Evolutionary conservation across 768 basidiomycete species (phyloP).

Genomic region (Lyophyllum shimeji): DNA sequence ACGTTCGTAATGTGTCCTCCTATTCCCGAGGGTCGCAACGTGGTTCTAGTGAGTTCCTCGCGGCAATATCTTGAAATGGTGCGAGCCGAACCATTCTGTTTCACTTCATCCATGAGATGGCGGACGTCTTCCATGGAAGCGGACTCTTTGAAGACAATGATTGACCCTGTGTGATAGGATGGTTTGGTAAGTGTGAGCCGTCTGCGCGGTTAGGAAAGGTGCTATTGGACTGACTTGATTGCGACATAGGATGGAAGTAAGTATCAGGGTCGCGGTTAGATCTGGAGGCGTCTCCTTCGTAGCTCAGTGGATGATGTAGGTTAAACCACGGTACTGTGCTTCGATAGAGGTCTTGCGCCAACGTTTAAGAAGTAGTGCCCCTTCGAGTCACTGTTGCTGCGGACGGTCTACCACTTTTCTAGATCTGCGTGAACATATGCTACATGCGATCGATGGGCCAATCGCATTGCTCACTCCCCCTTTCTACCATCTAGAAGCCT

Average conservation of each 20-base stretch:
- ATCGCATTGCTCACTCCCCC: neutral
- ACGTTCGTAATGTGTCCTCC: constrained; percentile 4
- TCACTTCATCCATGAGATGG: neutral
- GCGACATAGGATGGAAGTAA: neutral
- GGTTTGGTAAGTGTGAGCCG: neutral
- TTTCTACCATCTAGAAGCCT: neutral
- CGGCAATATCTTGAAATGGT: neutral
- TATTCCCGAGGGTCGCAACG: neutral
- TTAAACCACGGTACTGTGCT: neutral
- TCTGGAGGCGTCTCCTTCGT: neutral
- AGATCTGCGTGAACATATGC: too few relatives aligned
- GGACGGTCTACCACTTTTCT: too few relatives aligned
- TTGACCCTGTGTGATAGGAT: neutral
- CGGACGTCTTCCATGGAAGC: neutral
- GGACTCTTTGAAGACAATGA: constrained; percentile 6
- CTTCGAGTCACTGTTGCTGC: too few relatives aligned
- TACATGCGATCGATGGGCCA: neutral
- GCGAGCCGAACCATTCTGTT: neutral
- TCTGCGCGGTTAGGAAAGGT: neutral
- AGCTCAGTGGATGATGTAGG: neutral
- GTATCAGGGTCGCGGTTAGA: neutral
- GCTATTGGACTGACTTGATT: neutral
- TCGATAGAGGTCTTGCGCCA: neutral
- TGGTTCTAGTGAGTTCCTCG: neutral
- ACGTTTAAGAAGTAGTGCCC: too few relatives aligned